Evolutionary conservation across 2,329 filamentous ascomycete genomes (phyloP).

Genomic region (Cryphonectria parasitica): DNA sequence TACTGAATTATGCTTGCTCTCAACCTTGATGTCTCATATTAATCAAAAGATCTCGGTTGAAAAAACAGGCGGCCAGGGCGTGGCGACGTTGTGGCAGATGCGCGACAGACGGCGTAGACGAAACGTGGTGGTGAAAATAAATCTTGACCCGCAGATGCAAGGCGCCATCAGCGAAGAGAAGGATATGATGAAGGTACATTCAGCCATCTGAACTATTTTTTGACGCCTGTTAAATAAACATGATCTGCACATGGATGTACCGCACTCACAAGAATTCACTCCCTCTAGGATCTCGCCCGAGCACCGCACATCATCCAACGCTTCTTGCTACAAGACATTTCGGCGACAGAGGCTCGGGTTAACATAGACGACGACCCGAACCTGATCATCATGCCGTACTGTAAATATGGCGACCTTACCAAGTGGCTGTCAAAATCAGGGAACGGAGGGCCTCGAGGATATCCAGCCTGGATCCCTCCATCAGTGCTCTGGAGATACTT

Average conservation of each 20-base stretch:
- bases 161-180: not conserved
- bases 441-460: not conserved
- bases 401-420: conserved; percentile 5
- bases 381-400: conserved; percentile 12
- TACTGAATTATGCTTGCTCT: not conserved
- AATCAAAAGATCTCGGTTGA: not conserved
- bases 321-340: not conserved
- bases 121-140: not conserved
- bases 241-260: not conserved
- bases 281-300: not conserved
- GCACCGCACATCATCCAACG: conserved; percentile 19
- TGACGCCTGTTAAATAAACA: not conserved
- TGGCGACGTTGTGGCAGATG: not conserved
- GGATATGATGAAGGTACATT: not conserved
- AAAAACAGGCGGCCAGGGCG: not conserved
- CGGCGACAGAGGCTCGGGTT: not conserved
- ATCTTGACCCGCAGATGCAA: not conserved
- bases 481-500: conserved; percentile 30
- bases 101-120: not conserved
- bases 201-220: not conserved
- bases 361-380: not conserved
- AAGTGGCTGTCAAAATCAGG: not conserved
- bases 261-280: not conserved
- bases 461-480: not conserved
- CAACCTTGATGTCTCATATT: not conserved